Evolutionary conservation across 2,329 filamentous ascomycete genomes (phyloP).

Genomic region (Eutypa lata): DNA sequence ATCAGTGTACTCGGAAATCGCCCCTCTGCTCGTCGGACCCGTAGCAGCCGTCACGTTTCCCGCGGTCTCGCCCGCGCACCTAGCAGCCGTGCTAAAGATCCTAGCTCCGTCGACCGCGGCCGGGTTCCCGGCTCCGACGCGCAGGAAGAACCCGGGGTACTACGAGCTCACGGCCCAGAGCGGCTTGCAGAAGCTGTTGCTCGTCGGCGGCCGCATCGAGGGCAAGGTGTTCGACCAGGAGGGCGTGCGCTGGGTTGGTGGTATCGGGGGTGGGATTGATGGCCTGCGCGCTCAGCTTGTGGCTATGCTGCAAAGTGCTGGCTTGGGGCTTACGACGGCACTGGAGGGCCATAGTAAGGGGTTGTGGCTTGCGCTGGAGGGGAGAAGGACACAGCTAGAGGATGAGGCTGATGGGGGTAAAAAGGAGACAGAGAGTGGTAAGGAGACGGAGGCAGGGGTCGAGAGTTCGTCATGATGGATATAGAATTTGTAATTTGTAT

Average conservation of each 20-base stretch:
- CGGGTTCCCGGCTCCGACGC: conserved; percentile 71
- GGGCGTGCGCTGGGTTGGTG: conserved; percentile 62
- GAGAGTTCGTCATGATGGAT: neutral
- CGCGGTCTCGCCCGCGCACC: conserved; percentile 74
- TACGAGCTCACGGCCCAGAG: conserved; percentile 76
- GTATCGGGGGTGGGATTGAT: conserved; percentile 78
- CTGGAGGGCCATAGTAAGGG: conserved; percentile 78
- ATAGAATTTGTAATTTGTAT: no score
- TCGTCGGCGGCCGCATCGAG: conserved; percentile 85
- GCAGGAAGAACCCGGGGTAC: conserved; percentile 74
- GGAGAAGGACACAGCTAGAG: conserved; percentile 75
- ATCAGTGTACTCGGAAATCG: conserved; percentile 63
- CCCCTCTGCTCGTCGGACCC: conserved; percentile 77
- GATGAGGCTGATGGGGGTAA: conserved; percentile 52
- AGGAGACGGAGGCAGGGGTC: conserved; percentile 22
- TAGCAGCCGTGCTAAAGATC: conserved; percentile 76
- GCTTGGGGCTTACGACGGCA: conserved; percentile 71
- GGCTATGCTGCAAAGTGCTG: conserved; percentile 73
- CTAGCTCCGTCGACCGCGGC: conserved; percentile 65
- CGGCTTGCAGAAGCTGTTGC: conserved; percentile 80
- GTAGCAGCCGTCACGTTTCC: conserved; percentile 79
- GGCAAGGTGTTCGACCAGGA: conserved; percentile 77
- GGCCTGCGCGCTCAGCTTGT: conserved; percentile 81
- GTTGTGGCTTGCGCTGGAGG: conserved; percentile 85
- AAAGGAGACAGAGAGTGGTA: conserved; percentile 21